phyloP scores from a whole-genome alignment of 2,329 filamentous ascomycete species.

The Colletotrichum gigasporum region DNA sequence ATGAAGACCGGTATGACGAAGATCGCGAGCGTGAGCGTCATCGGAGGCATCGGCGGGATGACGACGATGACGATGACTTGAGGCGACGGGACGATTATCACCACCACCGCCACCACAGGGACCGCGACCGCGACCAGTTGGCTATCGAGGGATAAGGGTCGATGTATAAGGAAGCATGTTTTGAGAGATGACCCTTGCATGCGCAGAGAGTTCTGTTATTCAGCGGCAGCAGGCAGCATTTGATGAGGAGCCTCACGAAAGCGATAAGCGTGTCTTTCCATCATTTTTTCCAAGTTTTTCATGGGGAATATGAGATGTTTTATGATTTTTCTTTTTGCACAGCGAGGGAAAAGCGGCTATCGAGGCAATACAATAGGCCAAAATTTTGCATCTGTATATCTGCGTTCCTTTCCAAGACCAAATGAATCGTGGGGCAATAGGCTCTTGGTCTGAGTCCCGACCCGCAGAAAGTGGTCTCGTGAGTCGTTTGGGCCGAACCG shows the following conservation, averaged over 20 bases:
- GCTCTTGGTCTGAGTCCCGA: background rate
- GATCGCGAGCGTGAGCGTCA: conserved; percentile 40
- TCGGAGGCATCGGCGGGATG: conserved; percentile 39
- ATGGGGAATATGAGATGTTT: background rate
- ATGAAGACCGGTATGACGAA: conserved; percentile 47
- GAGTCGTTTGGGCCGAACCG: background rate
- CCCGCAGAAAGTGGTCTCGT: conserved; percentile 10
- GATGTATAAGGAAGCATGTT: background rate
- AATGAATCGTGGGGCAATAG: background rate
- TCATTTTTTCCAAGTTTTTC: background rate
- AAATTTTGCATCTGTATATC: background rate
- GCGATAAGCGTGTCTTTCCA: conserved; percentile 7
- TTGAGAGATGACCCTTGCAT: background rate
- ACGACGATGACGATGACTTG: conserved; percentile 38
- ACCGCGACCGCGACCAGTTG: conserved; percentile 38
- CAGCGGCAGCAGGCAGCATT: conserved; percentile 1
- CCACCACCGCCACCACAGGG: conserved; percentile 44
- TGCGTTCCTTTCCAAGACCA: background rate
- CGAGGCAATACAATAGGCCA: background rate
- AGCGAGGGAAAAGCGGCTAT: background rate
- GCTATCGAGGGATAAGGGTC: conserved; percentile 28
- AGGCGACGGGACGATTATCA: conserved; percentile 40
- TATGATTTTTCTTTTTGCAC: background rate
- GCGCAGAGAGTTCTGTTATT: background rate
- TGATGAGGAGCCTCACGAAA: conserved; percentile 8